Evolutionary conservation across 345 rosid species (phyloP), one percentile per base, ranked within the genome.

Genomic region (Camelina sativa): DNA sequence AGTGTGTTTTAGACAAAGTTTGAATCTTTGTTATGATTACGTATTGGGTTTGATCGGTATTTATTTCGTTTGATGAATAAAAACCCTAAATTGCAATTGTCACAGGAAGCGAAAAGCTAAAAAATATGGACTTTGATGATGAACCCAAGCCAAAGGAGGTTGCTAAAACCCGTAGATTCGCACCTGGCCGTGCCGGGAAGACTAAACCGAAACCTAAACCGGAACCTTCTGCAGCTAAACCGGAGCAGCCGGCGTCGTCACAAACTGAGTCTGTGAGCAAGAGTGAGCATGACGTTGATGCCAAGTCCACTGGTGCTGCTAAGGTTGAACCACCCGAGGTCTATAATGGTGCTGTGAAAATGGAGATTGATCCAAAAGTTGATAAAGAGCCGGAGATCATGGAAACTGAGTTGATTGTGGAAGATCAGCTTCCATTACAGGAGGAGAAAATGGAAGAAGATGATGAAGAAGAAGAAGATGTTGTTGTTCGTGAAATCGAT

Each of bases 401-500:
- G 51, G 69, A 54, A n/a, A 73, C 73, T 51, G 89, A 80, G 40
- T 37, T 79, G 23, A 70, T 76, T 81, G 83, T 72, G 11, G 82
- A 70, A 61, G 86, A 76, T 23, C 74, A 51, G 56, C 78, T 54
- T 30, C 66, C 75, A 47, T 52, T 52, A 25, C 72, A 35, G 11
- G 78, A 79, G 25, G 86, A 76, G 82, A 82, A 71, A 13, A 65
- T 63, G 20, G 75, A 65, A 1, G 67, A 75, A 40, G 79, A 68
- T 4, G 63, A 6, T 2, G 48, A 46, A 13, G 47, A 46, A 82
- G 79, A 64, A 55, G 87, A 86, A 79, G 93, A 89, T 63, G 82
- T 78, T 80, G 84, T 91, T 80, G 92, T 91, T 81, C 92, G 96
- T 4, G 96, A 89, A 80, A 88, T 93, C 25, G 96, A 93, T 22